Conservation (phyloP, 257 asterid genomes). For the Solanum arcanum region DNA sequence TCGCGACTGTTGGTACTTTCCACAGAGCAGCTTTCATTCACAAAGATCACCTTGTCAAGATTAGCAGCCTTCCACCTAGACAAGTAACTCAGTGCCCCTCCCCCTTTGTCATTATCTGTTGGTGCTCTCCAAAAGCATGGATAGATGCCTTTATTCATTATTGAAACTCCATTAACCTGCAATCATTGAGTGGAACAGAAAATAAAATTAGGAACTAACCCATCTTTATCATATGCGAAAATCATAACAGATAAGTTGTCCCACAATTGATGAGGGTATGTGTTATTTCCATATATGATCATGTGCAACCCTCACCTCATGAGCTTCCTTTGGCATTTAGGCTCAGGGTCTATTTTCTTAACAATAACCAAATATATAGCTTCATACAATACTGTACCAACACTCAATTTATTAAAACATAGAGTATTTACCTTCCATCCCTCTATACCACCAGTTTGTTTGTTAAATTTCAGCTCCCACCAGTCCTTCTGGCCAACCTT, state of each 20-base stretch:
- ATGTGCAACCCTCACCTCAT: background rate
- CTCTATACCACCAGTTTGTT: constrained; percentile 52
- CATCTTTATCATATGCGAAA: background rate
- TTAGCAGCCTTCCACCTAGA: constrained; percentile 71
- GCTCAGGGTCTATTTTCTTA: background rate
- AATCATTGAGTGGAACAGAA: background rate
- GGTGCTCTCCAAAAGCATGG: constrained; percentile 99
- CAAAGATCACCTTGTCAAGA: constrained; percentile 36
- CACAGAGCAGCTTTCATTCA: constrained; percentile 46
- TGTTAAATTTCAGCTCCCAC: constrained; percentile 76
- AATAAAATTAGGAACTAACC: background rate
- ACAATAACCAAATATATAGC: background rate
- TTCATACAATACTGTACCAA: background rate
- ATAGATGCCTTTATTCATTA: constrained; percentile 58
- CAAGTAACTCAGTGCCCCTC: constrained; percentile 54
- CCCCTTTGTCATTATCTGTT: constrained; percentile 94
- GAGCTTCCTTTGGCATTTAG: background rate
- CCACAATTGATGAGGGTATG: background rate
- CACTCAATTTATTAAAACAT: background rate
- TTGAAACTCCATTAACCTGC: constrained; percentile 53
- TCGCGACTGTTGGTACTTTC: constrained; percentile 26
- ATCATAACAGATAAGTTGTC: background rate
- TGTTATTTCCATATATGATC: background rate
- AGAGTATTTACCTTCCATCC: constrained; percentile 70
- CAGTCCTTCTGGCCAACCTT: constrained; percentile 36